Evolutionary conservation across 2,329 filamentous ascomycete genomes (phyloP).

Genomic region (Fonsecaea erecta): DNA sequence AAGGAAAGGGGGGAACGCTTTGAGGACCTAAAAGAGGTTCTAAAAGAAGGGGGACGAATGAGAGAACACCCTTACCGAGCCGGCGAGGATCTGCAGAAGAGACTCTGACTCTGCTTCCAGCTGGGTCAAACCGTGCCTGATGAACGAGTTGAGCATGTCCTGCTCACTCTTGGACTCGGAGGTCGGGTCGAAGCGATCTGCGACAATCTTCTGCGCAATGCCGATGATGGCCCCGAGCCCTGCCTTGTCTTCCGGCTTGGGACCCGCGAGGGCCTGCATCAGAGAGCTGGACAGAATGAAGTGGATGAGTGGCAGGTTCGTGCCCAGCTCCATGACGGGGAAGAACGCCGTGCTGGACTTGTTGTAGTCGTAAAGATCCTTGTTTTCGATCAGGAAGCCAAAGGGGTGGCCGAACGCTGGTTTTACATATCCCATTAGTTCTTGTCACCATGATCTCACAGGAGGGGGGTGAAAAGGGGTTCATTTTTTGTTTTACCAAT

Average conservation of each 20-base stretch:
- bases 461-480: neutral
- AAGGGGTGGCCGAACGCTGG: conserved; percentile 25
- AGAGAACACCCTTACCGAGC: conserved; percentile 4
- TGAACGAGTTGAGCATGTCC: conserved; percentile 41
- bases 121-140: conserved; percentile 35
- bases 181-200: conserved; percentile 27
- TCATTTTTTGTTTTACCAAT: conserved; percentile 1
- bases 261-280: conserved; percentile 1
- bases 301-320: conserved; percentile 9
- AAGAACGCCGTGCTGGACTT: conserved; percentile 9
- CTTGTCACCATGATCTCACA: neutral
- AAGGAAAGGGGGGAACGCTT: too few relatives aligned
- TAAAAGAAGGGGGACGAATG: neutral
- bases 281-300: conserved; percentile 7
- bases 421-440: neutral
- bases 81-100: conserved; percentile 24
- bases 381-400: conserved; percentile 23
- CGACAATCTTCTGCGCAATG: conserved; percentile 30
- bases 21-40: neutral
- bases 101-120: conserved; percentile 19
- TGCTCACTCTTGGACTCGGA: conserved; percentile 18
- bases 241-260: conserved; percentile 12
- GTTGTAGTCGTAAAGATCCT: conserved; percentile 21
- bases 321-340: conserved; percentile 3
- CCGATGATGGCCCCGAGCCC: conserved; percentile 28